Evolutionary conservation across 2,329 filamentous ascomycete species (phyloP), one percentile per base, ranked within the genome.

Genomic region (Xylariaceae sp.): DNA sequence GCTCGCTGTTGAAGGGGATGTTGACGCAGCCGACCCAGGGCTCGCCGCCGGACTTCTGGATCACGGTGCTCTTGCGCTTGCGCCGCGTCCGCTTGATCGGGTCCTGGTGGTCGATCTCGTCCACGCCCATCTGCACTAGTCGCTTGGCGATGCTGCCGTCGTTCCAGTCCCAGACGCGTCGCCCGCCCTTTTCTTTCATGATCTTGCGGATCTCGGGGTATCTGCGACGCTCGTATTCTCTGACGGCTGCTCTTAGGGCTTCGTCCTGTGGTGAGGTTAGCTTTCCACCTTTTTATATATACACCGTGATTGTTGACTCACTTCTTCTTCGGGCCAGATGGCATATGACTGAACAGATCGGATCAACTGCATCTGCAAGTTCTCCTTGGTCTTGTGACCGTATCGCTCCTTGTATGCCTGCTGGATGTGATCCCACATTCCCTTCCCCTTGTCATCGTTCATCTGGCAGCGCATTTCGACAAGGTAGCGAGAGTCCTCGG

Each of bases 391-490:
- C 56, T 72, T 72, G 15, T 67, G 66, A 13, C 64, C 58, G 47
- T 58, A 66, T 4, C 72, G 73, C 11, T 72, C 71, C 61, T 75
- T 67, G 61, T 75, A 84, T 58, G 78, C 76, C 4, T 67, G 68
- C 53, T 77, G 75, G 59, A 85, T 83, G 45, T 75, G 73, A 23
- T 81, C 77, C 82, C 82, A 85, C 81, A 84, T 84, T 39, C 81
- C 80, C 63, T 81, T 81, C 13, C 82, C 82, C 65, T 80, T 81
- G 55, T 76, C 74, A 17, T 76, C 66, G 13, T 76, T 71, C 64
- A 78, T 75, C 23, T 76, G 67, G 67, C 76, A 77, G 10, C 80
- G 74, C n/a, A 80, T 74, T 30, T 79, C 72, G 53, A 83, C 78
- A 37, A 85, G 75, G 55, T 72, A 80, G 18, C 73, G 74, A 60